Evolutionary conservation across 768 basidiomycete species (phyloP), one percentile per base, ranked within the genome.

Genomic region (Tephrocybe sp.): DNA sequence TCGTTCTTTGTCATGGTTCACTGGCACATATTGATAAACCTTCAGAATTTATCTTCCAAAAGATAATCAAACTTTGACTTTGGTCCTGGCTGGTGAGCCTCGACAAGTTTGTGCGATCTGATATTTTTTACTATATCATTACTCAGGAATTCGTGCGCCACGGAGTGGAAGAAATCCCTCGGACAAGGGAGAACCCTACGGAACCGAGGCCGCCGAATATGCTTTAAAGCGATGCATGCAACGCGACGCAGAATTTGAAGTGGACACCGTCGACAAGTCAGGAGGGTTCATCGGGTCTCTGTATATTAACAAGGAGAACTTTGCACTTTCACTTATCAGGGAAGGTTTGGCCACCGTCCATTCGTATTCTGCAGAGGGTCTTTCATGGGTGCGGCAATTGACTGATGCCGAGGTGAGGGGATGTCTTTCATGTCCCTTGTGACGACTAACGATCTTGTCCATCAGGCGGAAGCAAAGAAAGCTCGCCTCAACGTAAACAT

Each of bases 251-350:
- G 96, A 99, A 67, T 85, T 98, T 53, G 89, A 92, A 59, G 85
- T 98, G 40, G 92, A 96, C 52, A 79, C 80, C 14, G 82, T 87
- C 14, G 96, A 99, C 74, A 98, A 97, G 70, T 86, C 88, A 3
- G 96, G 96, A 33, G 97, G 97, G 3, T 98, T 96, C 69, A 95
- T 98, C 57, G 95, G 95, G 12, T 70, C 87, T 1, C 75, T 98
- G 48, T 95, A 87, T 67, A 50, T 89, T 58, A 88, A 89, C 68
- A 96, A 93, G 65, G 88, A 91, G 58, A 98, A 97, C 67, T 88
- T 79, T 34, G 97, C 94, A 1, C 74, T 94, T 33, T 69, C 83
- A n/a, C 78, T 99, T 21, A 84, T 86, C 18, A 80, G 79, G 51
- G 94, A 97, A 69, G 96, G 96, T 26, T 73, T 94, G 41, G 97